Evolutionary conservation across 768 basidiomycete genomes (phyloP).

Genomic region (Rhodosporidiobolus odoratus): DNA sequence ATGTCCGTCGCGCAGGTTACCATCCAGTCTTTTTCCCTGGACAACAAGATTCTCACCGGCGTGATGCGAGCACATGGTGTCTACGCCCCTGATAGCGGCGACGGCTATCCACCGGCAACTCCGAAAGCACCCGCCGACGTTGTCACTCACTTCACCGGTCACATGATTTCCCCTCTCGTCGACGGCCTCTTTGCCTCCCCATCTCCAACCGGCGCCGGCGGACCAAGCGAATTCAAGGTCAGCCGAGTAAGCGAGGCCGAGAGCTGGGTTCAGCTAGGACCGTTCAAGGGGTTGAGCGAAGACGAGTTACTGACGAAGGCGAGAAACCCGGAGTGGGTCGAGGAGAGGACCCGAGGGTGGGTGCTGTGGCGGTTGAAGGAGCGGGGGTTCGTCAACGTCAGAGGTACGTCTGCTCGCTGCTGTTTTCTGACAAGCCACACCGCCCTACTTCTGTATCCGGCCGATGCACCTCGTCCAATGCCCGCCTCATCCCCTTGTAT

Average conservation of each 20-base stretch:
- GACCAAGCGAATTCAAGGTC: constrained; percentile 4
- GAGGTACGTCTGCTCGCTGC: constrained; percentile 6
- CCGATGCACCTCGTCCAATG: no score
- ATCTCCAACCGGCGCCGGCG: constrained; percentile 1
- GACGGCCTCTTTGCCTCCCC: constrained; percentile 28
- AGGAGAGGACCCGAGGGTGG: constrained; percentile 30
- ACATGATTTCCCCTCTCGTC: constrained; percentile 31
- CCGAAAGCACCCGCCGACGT: constrained; percentile 9
- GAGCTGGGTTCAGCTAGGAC: constrained; percentile 37
- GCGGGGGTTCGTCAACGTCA: constrained; percentile 35
- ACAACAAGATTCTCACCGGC: constrained; percentile 8
- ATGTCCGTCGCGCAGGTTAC: constrained; percentile 22
- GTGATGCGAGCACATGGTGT: constrained; percentile 39
- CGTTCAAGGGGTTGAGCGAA: constrained; percentile 31
- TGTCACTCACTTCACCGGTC: constrained; percentile 36
- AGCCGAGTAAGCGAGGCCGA: constrained; percentile 27
- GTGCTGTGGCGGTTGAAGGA: constrained; percentile 41
- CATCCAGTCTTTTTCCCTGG: constrained; percentile 28
- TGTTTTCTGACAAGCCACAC: not conserved
- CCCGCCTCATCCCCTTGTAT: no score
- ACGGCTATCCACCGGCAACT: not conserved
- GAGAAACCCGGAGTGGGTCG: constrained; percentile 24
- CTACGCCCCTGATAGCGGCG: not conserved
- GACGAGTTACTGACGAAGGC: constrained; percentile 21
- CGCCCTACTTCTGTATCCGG: no score